Base-by-base conservation (phyloP, 495 filamentous ascomycete genomes). In the Podospora pseudoanserina region DNA sequence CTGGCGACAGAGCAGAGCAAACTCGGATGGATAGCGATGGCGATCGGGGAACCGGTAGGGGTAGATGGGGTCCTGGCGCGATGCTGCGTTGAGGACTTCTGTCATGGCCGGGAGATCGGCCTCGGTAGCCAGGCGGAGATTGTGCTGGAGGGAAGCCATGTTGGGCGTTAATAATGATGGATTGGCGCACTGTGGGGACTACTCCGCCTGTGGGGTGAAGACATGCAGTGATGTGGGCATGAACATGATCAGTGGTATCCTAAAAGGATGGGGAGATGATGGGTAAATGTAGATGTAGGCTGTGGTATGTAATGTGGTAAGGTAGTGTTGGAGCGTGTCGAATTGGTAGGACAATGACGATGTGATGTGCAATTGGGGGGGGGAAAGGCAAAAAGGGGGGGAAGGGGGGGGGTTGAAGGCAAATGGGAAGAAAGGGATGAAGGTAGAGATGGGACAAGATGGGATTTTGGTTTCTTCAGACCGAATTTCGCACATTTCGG, bases 1-100 rank as follows among this genome's bases (percentile, higher is more conserved):
- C 18, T 67, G 64, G 16, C 67, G 63, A 68, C 73, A 75, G 49
- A 72, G 70, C 13, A 60, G 34, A 44, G 72, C 60, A 56, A 74
- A 75, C 49, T 77, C 71, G 53, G 66, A 70, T 5, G 76, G 66
- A 60, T 73, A 73, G 18, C 69, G 63, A 57, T 73, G 58, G 54
- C 74, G 68, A 69, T 75, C 66, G 4, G 76, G 78, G 57, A 75
- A 79, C 32, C 78, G 72, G 60, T 79, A 78, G 54, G 74, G 71
- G 67, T 77, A 79, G 64, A 74, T 61, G 49, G 78, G 78, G 67
- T 79, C 78, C 20, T 72, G 68, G 7, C 74, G 71, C 15, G 75
- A 74, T 27, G 73, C 73, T 1, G 65, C 70, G 69, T 73, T 58
- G 1, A 77, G 70, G 28, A 74, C 71, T 61, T 63, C 64, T 6